Evolutionary conservation across 2,329 filamentous ascomycete genomes (phyloP), one percentile per base, ranked within the genome.

Genomic region (Colletotrichum falcatum): DNA sequence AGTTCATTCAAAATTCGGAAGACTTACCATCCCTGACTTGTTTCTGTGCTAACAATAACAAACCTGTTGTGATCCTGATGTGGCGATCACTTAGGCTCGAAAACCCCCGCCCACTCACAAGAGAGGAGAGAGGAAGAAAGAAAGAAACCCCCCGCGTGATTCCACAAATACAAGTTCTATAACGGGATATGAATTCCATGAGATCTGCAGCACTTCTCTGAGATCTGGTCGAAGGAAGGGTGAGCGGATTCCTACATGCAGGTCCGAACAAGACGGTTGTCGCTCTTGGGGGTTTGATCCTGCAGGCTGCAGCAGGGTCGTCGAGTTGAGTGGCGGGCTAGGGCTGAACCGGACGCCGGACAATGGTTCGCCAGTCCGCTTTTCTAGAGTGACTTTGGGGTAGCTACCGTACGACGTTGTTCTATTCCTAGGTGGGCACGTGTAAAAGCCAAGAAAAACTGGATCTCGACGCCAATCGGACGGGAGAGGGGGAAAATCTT

Each of bases 131-230:
- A 16, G 18, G 8, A 3, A 23, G 35, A 16, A 26, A 3, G n/a
- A 18, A 23, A 37, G 18, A 28, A 64, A 28, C 54, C n/a, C n/a
- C n/a, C n/a, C n/a, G 30, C 54, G 53, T 35, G 23, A 12, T 8
- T 30, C 53, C 33, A 30, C 20, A 30, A 37, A 18, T 23, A 11
- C 33, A 26, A 20, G 20, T 51, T 28, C n/a, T 9, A 39, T 44
- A 51, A 26, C 35, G 11, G 14, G 5, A 30, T 33, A 23, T 66
- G 56, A 66, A 63, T 70, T 49, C 61, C 49, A 44, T 30, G 51
- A 23, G 18, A 26, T 23, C 37, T n/a, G 18, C 67, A 56, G 63
- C 26, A 70, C 14, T 66, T 70, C 44, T 20, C 67, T 56, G 67
- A 70, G 23, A 39, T 33, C 33, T 56, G 39, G 14, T 28, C 30